Base-by-base conservation (phyloP, 1,284 basidiomycete genomes). In the Ceratobasidium sp. region DNA sequence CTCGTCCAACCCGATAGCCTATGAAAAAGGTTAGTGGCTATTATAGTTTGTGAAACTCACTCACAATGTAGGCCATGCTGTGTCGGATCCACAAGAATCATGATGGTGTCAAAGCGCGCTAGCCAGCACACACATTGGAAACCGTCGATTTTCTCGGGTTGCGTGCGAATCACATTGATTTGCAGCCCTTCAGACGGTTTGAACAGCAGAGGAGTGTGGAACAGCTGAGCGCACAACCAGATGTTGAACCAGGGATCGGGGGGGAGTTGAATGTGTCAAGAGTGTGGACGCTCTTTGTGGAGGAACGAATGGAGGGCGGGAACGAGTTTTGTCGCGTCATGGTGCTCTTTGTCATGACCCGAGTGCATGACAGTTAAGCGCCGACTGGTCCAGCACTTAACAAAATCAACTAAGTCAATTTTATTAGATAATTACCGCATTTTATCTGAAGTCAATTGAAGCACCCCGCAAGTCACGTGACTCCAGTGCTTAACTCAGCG, bases 81-180 rank as follows among this genome's bases (percentile, higher is more conserved):
- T 14, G 10, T 62, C 12, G 14, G 33, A 16, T n/a, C 4, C 35
- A 35, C n/a, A 18, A 48, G n/a, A 14, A 66, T 35, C 2, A 66
- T 20, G n/a, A 66, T 41, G 27, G 64, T 66, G 33, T 73, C 70
- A 23, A 73, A 73, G 1, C 57, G 57, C 2, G 55, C 55, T 1
- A 41, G 55, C 10, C 57, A n/a, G 14, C 44, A 8, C 7, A 60
- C 41, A 14, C 70, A 16, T 5, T 50, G 16, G 20, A 60, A 48
- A 7, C 38, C 2, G 27, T 73, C 70, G 44, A 60, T 33, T 50
- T 60, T 60, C 10, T 20, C 44, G 8, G 70, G 70, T 10, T 23
- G 35, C 14, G 70, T 57, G 14, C 70, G 44, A 33, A 73, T 73
- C 16, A 33, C 16, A 2, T 73, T 27, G 23, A 73, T 33, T 6